These are phyloP conservation scores for Capronia coronata DNA, from an alignment of 2,329 filamentous ascomycete genomes.

Conservation along the genomic window DNA sequence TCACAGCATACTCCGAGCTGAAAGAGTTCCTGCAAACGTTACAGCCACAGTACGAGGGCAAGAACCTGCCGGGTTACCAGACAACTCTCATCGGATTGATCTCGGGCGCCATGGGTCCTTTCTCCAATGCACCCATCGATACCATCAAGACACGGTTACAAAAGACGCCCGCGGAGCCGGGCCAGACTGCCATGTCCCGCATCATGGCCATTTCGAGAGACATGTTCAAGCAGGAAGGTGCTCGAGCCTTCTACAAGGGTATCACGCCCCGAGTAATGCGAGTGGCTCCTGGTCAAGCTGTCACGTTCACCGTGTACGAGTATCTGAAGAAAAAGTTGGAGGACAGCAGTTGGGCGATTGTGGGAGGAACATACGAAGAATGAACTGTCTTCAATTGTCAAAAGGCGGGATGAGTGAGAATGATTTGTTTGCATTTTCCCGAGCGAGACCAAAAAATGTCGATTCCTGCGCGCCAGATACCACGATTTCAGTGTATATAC, in stretches of 20 bases:
- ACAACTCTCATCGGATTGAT: constrained; percentile 87
- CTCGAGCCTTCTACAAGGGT: constrained; percentile 96
- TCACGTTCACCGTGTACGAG: constrained; percentile 71
- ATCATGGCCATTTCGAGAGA: constrained; percentile 72
- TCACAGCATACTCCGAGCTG: constrained; percentile 94
- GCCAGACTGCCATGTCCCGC: constrained; percentile 70
- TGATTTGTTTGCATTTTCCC: not conserved
- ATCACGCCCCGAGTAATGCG: constrained; percentile 97
- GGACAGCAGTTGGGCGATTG: constrained; percentile 53
- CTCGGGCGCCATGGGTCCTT: constrained; percentile 86
- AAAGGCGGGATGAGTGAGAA: not conserved
- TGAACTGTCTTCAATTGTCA: constrained; percentile 22
- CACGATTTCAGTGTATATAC: not conserved
- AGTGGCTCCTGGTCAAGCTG: constrained; percentile 88
- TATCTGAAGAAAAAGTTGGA: constrained; percentile 68
- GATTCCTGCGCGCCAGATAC: not conserved
- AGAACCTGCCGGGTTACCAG: constrained; percentile 74
- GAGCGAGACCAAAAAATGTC: not conserved
- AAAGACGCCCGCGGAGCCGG: constrained; percentile 74
- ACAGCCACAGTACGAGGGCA: constrained; percentile 62
- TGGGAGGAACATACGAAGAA: constrained; percentile 63
- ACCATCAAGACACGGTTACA: constrained; percentile 98
- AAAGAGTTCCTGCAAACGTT: constrained; percentile 67
- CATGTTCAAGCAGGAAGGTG: constrained; percentile 90
- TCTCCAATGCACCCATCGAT: constrained; percentile 96